Conservation (phyloP, 345 rosid species). For the Moricandia arvensis region DNA sequence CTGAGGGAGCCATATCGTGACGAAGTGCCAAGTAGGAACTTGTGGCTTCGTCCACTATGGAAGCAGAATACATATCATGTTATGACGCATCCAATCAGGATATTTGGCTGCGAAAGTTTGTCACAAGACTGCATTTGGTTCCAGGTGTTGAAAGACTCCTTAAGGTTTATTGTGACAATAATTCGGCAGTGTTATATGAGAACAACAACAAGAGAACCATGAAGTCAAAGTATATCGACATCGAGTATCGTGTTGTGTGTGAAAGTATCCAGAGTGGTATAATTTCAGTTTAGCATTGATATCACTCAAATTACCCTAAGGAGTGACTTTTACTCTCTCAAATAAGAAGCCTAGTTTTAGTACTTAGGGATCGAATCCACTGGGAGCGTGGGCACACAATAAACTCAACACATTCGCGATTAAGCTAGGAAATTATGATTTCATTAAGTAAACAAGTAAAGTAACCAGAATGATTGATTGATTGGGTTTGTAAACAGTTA, state of each 20-base stretch:
- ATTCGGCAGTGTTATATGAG: not conserved
- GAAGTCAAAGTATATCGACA: not conserved
- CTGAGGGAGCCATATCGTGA: not conserved
- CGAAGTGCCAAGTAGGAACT: not conserved
- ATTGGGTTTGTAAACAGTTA: too few relatives aligned
- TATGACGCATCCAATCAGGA: not conserved
- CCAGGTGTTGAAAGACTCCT: not conserved
- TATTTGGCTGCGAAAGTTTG: not conserved
- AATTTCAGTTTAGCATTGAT: too few relatives aligned
- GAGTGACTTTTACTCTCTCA: too few relatives aligned
- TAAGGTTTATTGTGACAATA: not conserved
- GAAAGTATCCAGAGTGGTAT: not conserved
- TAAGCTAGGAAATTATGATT: too few relatives aligned
- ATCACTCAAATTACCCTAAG: too few relatives aligned
- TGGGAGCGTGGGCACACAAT: too few relatives aligned
- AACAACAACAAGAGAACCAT: not conserved
- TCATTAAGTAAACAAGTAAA: too few relatives aligned
- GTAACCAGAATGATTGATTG: too few relatives aligned
- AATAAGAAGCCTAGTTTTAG: too few relatives aligned
- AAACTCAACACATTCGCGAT: too few relatives aligned
- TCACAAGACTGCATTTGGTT: not conserved
- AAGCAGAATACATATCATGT: not conserved
- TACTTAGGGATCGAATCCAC: too few relatives aligned
- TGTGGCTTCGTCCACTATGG: not conserved
- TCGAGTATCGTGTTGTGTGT: not conserved